phyloP scores from a whole-genome alignment of 2,329 filamentous ascomycete genomes.

The Trichoderma gracile region DNA sequence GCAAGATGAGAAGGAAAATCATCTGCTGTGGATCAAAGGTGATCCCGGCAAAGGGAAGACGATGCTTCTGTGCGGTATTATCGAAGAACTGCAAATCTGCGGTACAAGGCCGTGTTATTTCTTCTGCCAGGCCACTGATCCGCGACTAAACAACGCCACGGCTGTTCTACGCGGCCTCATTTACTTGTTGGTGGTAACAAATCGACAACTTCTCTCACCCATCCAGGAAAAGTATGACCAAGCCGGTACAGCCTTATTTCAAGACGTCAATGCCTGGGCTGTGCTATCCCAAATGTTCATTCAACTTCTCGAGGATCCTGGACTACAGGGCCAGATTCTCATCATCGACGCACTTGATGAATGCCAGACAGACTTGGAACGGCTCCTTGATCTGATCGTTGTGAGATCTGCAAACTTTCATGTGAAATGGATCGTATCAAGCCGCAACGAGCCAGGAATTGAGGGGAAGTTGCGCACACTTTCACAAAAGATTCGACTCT shows the following conservation, averaged over 20 bases:
- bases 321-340: neutral
- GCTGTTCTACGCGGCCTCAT: constrained; percentile 48
- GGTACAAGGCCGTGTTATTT: constrained; percentile 25
- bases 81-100: constrained; percentile 26
- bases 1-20: constrained; percentile 20
- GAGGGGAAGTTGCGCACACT: constrained; percentile 30
- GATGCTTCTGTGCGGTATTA: constrained; percentile 44
- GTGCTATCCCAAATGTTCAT: neutral
- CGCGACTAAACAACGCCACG: constrained; percentile 41
- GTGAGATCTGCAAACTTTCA: neutral
- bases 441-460: constrained; percentile 45
- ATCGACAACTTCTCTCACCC: constrained; percentile 38
- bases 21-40: constrained; percentile 43
- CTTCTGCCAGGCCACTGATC: constrained; percentile 30
- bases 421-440: constrained; percentile 48
- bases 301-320: neutral
- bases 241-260: neutral
- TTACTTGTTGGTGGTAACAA: constrained; percentile 40
- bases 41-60: constrained; percentile 37
- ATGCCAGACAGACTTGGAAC: constrained; percentile 33
- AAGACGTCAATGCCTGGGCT: neutral
- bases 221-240: constrained; percentile 39
- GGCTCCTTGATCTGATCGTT: constrained; percentile 42
- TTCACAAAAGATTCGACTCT: constrained; percentile 32
- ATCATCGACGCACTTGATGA: constrained; percentile 47